These are phyloP conservation scores for Parietichytrium sp. DNA, from an alignment of 108 stramenopile genomes.

Conservation along the genomic window DNA sequence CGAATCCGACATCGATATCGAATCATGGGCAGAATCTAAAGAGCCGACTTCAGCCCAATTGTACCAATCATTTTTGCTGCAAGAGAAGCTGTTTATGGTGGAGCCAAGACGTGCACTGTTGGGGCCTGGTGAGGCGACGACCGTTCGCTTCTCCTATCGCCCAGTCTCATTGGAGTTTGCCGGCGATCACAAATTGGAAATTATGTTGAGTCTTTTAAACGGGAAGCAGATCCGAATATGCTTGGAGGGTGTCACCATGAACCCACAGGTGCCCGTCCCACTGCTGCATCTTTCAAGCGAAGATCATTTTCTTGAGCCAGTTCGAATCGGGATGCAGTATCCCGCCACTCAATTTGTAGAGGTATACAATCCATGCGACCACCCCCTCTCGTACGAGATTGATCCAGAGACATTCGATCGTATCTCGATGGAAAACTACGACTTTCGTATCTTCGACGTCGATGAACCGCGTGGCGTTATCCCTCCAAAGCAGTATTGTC, in stretches of 20 bases:
- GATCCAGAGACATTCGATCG: slow-evolving; percentile 2
- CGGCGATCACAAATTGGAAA: slow-evolving; percentile 11
- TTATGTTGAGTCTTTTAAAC: not conserved
- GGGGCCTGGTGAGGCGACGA: slow-evolving; percentile 3
- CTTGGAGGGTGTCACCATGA: slow-evolving; percentile 30
- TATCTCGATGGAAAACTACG: slow-evolving; percentile 5
- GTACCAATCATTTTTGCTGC: not conserved
- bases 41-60: slow-evolving; percentile 6
- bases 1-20: slow-evolving; percentile 28
- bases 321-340: not conserved
- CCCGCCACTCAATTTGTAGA: not conserved
- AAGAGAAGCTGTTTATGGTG: slow-evolving; percentile 9
- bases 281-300: too few species aligned
- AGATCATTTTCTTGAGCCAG: not conserved
- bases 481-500: too few species aligned
- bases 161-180: not conserved
- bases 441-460: not conserved
- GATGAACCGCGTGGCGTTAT: too few species aligned
- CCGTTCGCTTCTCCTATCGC: slow-evolving; percentile 22
- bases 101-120: not conserved
- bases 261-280: not conserved
- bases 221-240: slow-evolving; percentile 33
- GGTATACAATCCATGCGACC: slow-evolving; percentile 2
- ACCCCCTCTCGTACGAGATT: not conserved
- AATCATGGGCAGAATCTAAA: slow-evolving; percentile 29